phyloP scores from a whole-genome alignment of 1,139 yeast species.

The Wickerhamomyces sp. region DNA sequence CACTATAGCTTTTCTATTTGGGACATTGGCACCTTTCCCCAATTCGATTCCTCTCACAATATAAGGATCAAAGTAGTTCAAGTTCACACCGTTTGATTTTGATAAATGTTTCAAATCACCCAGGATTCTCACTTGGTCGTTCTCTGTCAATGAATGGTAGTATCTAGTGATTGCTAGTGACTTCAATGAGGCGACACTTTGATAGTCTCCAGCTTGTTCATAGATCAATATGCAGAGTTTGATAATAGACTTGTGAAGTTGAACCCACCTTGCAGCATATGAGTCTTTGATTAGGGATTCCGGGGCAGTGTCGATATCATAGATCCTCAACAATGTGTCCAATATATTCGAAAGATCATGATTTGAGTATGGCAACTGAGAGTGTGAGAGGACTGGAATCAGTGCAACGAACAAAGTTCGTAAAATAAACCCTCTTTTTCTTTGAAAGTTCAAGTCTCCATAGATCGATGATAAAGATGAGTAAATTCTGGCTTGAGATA shows the following conservation, averaged over 20 bases:
- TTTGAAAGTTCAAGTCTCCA: constrained; percentile 49
- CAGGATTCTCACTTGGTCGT: constrained; percentile 40
- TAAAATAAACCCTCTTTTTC: constrained; percentile 69
- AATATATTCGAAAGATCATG: constrained; percentile 32
- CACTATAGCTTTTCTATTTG: constrained; percentile 8
- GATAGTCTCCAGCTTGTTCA: constrained; percentile 43
- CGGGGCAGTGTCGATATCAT: constrained; percentile 33
- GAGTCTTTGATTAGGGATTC: constrained; percentile 21
- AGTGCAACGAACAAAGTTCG: constrained; percentile 53
- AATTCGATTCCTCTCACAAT: constrained; percentile 48
- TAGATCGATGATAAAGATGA: constrained; percentile 64
- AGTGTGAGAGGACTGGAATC: constrained; percentile 35
- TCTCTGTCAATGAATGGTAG: constrained; percentile 41
- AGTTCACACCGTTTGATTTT: constrained; percentile 18
- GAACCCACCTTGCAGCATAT: constrained; percentile 43
- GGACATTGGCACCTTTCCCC: constrained; percentile 23
- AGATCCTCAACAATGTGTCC: constrained; percentile 36
- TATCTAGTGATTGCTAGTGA: constrained; percentile 50
- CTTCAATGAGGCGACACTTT: constrained; percentile 43
- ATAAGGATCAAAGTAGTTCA: constrained; percentile 66
- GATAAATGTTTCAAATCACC: constrained; percentile 23
- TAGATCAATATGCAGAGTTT: constrained; percentile 51
- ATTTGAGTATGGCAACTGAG: constrained; percentile 4
- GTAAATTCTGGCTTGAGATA: constrained; percentile 59
- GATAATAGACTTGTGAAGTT: constrained; percentile 52